Base-by-base conservation (phyloP, 2,329 filamentous ascomycete genomes). In the Ophiostoma himal-ulmi region DNA sequence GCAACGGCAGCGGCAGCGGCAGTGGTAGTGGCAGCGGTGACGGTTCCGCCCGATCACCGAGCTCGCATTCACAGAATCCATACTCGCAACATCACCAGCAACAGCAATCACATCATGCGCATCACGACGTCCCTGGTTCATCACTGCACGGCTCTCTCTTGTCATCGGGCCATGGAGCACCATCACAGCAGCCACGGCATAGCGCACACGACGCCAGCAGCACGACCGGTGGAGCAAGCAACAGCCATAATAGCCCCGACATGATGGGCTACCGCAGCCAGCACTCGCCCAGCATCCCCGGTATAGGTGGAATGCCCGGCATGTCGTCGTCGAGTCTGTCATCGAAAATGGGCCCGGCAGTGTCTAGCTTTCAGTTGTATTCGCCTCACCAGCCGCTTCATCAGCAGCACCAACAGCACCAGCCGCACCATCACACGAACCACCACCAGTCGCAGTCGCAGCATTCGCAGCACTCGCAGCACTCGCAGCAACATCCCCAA, bases 321-420 rank as follows among this genome's bases (percentile, higher is more conserved):
- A 70, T 68, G 34, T 26, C 68, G 34, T 26, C 68, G 11, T 34
- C 69, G 1, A 67, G 68, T 48, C 68, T 70, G 30, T 48, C 68
- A 2, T 68, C 71, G 0, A 71, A 70, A 60, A 48, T 70, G 22
- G 41, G 68, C 20, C n/a, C 26, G 60, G 36, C 64, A 44, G 39
- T 65, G 26, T 44, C 72, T 1, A 10, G 68, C 14, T 72, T 72
- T 8, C 71, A 69, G 13, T 14, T 72, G 54, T 73, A 67, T 39
- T 4, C 13, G 6, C 70, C 36, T 3, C 64, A 67, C 3, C 69
- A 66, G 39, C 69, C 48, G 8, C 67, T 57, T 34, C 36, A 22
- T 1, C 70, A 52, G 5, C 57, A 64, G 5, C 57, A 64, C 1
- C 68, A 62, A 11, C 69, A 67, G 5, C 69, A 54, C 36, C 65